These are phyloP conservation scores for Lecanicillium sp. DNA, from an alignment of 2,329 filamentous ascomycete genomes.

Conservation along the genomic window DNA sequence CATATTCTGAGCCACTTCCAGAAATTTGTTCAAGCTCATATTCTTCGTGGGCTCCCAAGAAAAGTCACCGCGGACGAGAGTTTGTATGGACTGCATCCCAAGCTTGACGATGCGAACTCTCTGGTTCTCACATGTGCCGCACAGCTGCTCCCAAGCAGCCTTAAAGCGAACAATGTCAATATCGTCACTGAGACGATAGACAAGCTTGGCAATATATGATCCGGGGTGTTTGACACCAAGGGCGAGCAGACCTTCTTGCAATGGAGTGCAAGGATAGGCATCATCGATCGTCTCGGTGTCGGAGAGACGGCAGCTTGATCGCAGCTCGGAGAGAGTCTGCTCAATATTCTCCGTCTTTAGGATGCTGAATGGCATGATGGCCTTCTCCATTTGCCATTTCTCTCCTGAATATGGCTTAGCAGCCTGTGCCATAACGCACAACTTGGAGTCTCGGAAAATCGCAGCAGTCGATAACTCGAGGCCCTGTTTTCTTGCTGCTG, in stretches of 20 bases:
- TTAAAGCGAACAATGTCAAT: slow-evolving; percentile 21
- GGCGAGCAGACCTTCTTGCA: slow-evolving; percentile 27
- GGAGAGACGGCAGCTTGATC: neutral
- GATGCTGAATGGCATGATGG: neutral
- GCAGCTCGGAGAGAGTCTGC: neutral
- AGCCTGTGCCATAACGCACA: slow-evolving; percentile 6
- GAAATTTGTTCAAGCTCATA: neutral
- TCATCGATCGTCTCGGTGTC: slow-evolving; percentile 11
- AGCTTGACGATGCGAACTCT: slow-evolving; percentile 15
- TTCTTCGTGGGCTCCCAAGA: neutral
- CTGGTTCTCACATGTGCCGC: slow-evolving; percentile 5
- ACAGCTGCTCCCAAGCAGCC: slow-evolving; percentile 20
- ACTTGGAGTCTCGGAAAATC: slow-evolving; percentile 14
- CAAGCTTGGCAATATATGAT: slow-evolving; percentile 28
- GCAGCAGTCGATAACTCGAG: slow-evolving; percentile 9
- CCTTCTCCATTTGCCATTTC: neutral
- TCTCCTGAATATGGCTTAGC: neutral
- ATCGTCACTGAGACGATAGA: slow-evolving; percentile 17
- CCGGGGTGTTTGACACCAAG: slow-evolving; percentile 25
- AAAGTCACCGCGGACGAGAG: slow-evolving; percentile 13
- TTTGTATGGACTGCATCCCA: slow-evolving; percentile 7
- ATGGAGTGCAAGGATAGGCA: slow-evolving; percentile 9
- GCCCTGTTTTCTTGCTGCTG: slow-evolving; percentile 1
- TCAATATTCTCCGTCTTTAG: neutral
- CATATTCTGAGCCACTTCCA: neutral